Base-by-base conservation (phyloP, 2,329 filamentous ascomycete species). In the Colletotrichum noveboracense region DNA sequence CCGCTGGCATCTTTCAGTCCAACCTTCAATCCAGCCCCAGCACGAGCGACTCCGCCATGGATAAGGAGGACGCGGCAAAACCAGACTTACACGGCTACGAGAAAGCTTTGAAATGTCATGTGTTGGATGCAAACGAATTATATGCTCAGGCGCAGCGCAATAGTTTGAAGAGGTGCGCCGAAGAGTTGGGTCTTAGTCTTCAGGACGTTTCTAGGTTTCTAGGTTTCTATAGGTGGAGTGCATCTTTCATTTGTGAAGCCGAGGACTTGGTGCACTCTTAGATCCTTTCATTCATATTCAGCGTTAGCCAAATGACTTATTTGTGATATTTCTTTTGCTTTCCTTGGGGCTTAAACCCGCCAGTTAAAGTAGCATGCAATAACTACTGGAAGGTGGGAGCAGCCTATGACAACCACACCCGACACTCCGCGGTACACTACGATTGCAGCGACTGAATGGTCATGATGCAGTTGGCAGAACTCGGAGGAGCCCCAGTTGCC, bases 1-100 rank as follows among this genome's bases (percentile, higher is more conserved):
- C 89, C 0, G 89, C 87, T 1, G 88, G 88, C 0, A 90, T 90
- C 52, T 89, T 89, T 76, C 84, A 84, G 52, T 88, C 87, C 0
- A 89, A 88, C 24, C 78, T 88, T 7, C 69, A 68, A 8, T 48
- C 68, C 16, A 60, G 24, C 8, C 48, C n/a, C 18, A 52, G 10
- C 43, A 43, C 68, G 9, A 66, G 74, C 6, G 52, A 58, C 28
- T 38, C 64, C 14, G 65, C 60, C 8, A 34, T 73, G 14, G 21
- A 18, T 6, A 28, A 28, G 7, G 58, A 56, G 8, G 38, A 58
- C 21, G 10, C 48, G 14, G 24, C 43, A 32, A 32, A 32, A 7
- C 36, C 74, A 12, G 77, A 78, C 24, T 52, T 76, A 18, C n/a
- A 70, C 4, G 78, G 72, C 0, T 60, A 78, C 56, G 78, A 78